Percentiles rank a stretch among this genome's conserved stretches.
These are phyloP conservation scores for Xylariales sp. DNA, from an alignment of 2,329 filamentous ascomycete genomes.

Conservation along the genomic window DNA sequence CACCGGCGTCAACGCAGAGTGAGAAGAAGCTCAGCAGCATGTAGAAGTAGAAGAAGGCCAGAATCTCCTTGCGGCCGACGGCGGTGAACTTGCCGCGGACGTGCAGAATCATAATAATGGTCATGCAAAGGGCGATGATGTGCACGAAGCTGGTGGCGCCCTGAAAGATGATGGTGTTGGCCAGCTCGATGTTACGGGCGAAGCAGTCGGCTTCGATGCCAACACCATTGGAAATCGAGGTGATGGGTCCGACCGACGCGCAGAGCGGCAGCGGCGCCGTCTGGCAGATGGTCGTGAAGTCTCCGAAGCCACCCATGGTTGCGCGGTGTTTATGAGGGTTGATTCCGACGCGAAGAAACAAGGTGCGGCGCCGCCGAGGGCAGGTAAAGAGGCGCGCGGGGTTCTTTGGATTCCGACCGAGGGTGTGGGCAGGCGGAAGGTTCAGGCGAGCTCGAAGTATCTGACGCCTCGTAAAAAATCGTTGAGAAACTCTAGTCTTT, in stretches of 20 bases:
- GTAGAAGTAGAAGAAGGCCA: slow-evolving; percentile 96
- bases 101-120: slow-evolving; percentile 94
- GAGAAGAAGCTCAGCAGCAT: slow-evolving; percentile 86
- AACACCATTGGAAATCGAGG: slow-evolving; percentile 60
- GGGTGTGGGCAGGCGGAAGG: too few relatives aligned
- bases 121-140: slow-evolving; percentile 87
- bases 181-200: slow-evolving; percentile 89
- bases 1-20: slow-evolving; percentile 86
- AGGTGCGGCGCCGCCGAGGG: too few relatives aligned
- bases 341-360: too few relatives aligned
- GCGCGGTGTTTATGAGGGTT: too few relatives aligned
- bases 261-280: slow-evolving; percentile 85
- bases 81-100: slow-evolving; percentile 97
- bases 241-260: slow-evolving; percentile 73
- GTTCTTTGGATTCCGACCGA: too few relatives aligned
- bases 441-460: too few relatives aligned
- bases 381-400: too few relatives aligned
- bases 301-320: slow-evolving; percentile 78
- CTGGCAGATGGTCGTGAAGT: slow-evolving; percentile 82
- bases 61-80: slow-evolving; percentile 71
- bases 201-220: slow-evolving; percentile 91
- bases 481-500: too few relatives aligned
- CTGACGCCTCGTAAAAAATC: too few relatives aligned
- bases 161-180: slow-evolving; percentile 98
- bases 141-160: slow-evolving; percentile 88